Conservation (phyloP, 805 yeast species). For the Pichia paraexigua region DNA sequence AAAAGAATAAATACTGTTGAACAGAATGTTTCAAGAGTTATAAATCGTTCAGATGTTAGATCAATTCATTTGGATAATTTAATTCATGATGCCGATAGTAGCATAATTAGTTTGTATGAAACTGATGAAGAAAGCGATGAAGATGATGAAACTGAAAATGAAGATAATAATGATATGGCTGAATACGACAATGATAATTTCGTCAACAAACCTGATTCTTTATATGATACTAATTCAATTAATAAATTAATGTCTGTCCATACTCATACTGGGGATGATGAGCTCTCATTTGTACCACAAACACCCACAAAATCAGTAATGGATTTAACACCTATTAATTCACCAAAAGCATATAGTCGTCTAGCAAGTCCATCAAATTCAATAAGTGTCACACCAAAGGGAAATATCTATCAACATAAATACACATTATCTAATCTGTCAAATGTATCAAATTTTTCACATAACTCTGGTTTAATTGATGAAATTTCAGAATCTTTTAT, state of each 20-base stretch:
- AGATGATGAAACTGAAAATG: not conserved
- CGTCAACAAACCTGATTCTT: not conserved
- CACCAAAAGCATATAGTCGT: not conserved
- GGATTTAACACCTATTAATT: constrained; percentile 8
- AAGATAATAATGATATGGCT: not conserved
- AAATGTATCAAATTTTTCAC: not conserved
- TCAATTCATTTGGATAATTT: constrained; percentile 16
- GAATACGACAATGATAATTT: not conserved
- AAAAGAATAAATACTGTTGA: constrained; percentile 17
- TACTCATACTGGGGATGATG: not conserved
- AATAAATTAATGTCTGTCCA: not conserved
- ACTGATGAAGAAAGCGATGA: not conserved
- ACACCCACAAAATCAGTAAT: constrained; percentile 10
- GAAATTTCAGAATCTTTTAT: not conserved
- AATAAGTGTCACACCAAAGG: constrained; percentile 6
- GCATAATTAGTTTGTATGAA: constrained; percentile 1
- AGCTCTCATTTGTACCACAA: constrained; percentile 2
- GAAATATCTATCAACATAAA: not conserved
- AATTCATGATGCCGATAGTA: constrained; percentile 5
- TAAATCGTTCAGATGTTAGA: constrained; percentile 8
- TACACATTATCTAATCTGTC: not conserved
- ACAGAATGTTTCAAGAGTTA: constrained; percentile 9
- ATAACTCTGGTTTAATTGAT: not conserved
- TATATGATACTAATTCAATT: not conserved
- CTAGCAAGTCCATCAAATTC: constrained; percentile 6